phyloP scores from a whole-genome alignment of 768 basidiomycete species.

The Xerocomellus intermedius region DNA sequence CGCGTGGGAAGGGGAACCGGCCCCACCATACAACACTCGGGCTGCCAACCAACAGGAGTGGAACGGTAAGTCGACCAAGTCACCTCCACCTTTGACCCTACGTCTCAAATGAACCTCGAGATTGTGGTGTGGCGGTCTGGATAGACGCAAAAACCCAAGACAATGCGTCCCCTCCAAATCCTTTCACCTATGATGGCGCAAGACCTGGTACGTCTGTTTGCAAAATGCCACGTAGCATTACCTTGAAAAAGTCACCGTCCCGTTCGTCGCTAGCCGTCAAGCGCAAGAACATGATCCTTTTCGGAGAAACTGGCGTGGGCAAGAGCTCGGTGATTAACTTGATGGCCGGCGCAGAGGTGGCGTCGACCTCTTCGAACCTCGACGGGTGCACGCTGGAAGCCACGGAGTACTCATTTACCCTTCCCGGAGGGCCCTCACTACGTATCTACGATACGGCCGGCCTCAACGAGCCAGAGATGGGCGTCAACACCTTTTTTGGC shows the following conservation, averaged over 20 bases:
- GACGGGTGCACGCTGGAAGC: background rate
- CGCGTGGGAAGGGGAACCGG: background rate
- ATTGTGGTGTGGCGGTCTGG: background rate
- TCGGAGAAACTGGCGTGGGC: constrained; percentile 9
- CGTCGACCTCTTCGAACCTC: background rate
- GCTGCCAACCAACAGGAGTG: background rate
- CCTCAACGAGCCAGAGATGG: constrained; percentile 10
- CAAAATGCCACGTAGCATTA: background rate
- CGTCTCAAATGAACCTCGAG: background rate
- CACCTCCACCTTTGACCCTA: background rate
- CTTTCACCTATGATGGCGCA: background rate
- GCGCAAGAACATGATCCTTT: constrained; percentile 6
- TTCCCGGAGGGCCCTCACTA: background rate
- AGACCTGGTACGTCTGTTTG: background rate
- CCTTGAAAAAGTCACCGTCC: background rate
- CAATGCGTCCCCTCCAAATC: background rate
- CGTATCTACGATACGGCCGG: constrained; percentile 8
- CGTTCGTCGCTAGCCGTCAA: background rate
- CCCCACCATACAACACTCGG: background rate
- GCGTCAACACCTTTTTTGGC: background rate
- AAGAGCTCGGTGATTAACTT: constrained; percentile 13
- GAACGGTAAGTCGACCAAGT: background rate
- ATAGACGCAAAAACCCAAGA: background rate
- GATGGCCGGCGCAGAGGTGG: background rate
- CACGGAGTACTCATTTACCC: background rate